Conservation (phyloP, 75 land plant genomes). For the Picea sitchensis region DNA sequence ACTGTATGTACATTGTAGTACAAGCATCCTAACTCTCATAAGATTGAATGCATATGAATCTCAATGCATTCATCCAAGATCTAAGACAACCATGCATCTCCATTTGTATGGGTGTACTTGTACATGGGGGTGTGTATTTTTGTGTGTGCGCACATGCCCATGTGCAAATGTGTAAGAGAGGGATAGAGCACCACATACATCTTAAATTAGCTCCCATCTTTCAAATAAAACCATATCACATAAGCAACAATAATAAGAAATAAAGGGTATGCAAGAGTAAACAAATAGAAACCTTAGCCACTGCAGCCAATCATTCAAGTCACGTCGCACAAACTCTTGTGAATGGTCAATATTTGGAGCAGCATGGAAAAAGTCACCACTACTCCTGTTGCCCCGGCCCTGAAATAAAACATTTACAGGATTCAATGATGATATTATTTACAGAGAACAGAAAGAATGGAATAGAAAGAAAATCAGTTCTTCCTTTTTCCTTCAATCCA, state of each 20-base stretch:
- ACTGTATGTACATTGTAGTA: background rate
- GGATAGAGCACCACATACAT: background rate
- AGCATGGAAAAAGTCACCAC: slow-evolving; percentile 76
- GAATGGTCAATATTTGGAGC: slow-evolving; percentile 88
- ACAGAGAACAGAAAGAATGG: background rate
- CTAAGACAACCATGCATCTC: background rate
- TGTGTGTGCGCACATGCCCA: no score
- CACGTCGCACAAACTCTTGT: slow-evolving; percentile 77
- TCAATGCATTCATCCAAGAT: background rate
- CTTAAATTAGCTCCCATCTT: background rate
- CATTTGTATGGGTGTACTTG: no score
- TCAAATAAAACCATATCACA: background rate
- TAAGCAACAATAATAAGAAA: background rate
- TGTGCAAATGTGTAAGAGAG: no score
- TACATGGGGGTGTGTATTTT: background rate
- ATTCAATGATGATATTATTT: background rate
- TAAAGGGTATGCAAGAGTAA: background rate
- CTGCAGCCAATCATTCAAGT: slow-evolving; percentile 60
- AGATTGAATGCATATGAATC: background rate
- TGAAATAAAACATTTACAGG: slow-evolving; percentile 14
- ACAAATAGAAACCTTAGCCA: slow-evolving; percentile 53
- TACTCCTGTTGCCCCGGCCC: slow-evolving; percentile 74
- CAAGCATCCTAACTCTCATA: background rate
- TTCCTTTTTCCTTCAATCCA: background rate
- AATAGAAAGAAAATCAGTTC: background rate